These are phyloP conservation scores for Trebouxia sp. DNA, from an alignment of 139 green algal species.

Conservation along the genomic window DNA sequence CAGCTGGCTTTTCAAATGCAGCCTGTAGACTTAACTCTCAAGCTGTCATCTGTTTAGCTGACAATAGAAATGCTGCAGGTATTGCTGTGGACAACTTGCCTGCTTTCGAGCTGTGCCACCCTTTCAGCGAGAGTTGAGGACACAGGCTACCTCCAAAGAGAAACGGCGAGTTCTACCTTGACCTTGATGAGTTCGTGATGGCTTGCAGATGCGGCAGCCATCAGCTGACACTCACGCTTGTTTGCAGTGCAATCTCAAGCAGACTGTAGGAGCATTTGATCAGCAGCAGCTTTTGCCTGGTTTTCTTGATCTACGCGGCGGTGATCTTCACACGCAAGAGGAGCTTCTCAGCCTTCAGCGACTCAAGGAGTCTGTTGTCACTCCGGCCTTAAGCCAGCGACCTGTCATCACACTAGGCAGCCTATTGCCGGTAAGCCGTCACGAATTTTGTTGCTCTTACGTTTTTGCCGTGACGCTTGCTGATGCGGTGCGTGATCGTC, in stretches of 20 bases:
- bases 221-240: neutral
- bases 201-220: neutral
- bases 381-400: neutral
- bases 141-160: conserved; percentile 51
- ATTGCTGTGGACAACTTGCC: conserved; percentile 66
- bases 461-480: neutral
- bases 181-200: neutral
- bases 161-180: conserved; percentile 49
- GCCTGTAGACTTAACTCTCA: neutral
- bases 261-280: conserved; percentile 25
- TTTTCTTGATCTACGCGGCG: conserved; percentile 38
- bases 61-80: conserved; percentile 41
- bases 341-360: conserved; percentile 33
- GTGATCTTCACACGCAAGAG: conserved; percentile 33
- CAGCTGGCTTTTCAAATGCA: neutral
- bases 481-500: neutral
- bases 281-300: conserved; percentile 28
- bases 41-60: neutral
- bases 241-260: conserved; percentile 52
- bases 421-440: conserved; percentile 14
- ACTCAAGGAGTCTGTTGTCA: conserved; percentile 26
- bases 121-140: conserved; percentile 34
- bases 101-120: conserved; percentile 48
- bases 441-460: neutral
- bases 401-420: conserved; percentile 21